These are phyloP conservation scores for Berberis thunbergii DNA, from an alignment of 164 flowering plant species.

Conservation along the genomic window DNA sequence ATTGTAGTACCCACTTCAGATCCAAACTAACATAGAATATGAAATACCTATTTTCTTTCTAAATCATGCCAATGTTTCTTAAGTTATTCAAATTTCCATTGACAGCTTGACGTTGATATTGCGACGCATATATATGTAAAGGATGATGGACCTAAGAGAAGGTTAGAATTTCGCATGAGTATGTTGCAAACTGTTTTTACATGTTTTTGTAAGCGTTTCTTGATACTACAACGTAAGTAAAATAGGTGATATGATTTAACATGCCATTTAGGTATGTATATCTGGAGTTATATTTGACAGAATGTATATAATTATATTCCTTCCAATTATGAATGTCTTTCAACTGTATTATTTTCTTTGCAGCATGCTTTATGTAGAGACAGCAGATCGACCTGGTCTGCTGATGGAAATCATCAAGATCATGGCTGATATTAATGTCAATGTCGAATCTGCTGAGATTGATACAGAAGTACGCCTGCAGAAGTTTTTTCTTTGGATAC, in stretches of 20 bases:
- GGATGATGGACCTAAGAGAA: constrained; percentile 88
- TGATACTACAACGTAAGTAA: too few species aligned
- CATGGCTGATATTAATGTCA: constrained; percentile 68
- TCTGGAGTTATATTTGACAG: too few species aligned
- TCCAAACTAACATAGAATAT: too few species aligned
- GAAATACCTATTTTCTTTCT: too few species aligned
- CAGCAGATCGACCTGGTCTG: constrained; percentile 97
- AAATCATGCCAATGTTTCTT: background rate
- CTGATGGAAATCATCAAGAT: constrained; percentile 67
- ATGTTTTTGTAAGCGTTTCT: too few species aligned
- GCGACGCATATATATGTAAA: constrained; percentile 73
- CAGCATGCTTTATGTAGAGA: constrained; percentile 89
- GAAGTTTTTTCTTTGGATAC: background rate
- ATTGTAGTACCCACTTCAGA: too few species aligned
- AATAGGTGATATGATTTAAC: too few species aligned
- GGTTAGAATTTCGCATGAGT: constrained; percentile 34
- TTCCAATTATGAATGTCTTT: background rate
- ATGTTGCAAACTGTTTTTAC: too few species aligned
- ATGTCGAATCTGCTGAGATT: constrained; percentile 90
- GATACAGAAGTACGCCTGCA: constrained; percentile 72
- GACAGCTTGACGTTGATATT: constrained; percentile 83
- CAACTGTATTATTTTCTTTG: background rate
- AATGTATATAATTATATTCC: too few species aligned
- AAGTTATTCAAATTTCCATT: constrained; percentile 4
- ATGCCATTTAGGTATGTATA: too few species aligned